phyloP scores from a whole-genome alignment of 2,329 filamentous ascomycete genomes.

The Trichoderma sp. region DNA sequence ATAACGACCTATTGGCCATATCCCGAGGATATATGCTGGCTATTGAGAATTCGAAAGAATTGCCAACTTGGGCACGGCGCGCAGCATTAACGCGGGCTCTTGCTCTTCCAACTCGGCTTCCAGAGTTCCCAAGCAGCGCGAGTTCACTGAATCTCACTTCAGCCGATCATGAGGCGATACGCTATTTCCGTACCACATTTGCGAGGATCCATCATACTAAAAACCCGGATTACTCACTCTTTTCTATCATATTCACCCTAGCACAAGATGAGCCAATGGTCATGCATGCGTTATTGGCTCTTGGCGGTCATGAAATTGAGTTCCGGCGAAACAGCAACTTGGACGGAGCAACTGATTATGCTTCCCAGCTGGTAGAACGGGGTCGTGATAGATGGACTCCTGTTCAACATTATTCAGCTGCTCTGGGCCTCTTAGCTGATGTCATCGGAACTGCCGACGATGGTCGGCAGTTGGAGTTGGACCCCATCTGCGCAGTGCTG shows the following conservation, averaged over 20 bases:
- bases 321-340: constrained; percentile 23
- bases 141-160: constrained; percentile 28
- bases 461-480: constrained; percentile 27
- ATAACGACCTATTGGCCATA: constrained; percentile 3
- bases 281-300: constrained; percentile 37
- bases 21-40: constrained; percentile 2
- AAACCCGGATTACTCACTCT: constrained; percentile 35
- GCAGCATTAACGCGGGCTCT: constrained; percentile 17
- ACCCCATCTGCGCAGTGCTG: constrained; percentile 31
- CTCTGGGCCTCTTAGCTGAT: constrained; percentile 33
- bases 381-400: constrained; percentile 20
- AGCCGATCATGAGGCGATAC: constrained; percentile 35
- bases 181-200: constrained; percentile 36
- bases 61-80: constrained; percentile 15
- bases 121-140: constrained; percentile 21
- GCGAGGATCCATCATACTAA: constrained; percentile 37
- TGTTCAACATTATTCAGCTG: constrained; percentile 32
- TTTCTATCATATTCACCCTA: constrained; percentile 35
- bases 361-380: background rate
- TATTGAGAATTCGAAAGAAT: background rate
- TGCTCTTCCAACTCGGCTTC: constrained; percentile 18
- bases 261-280: constrained; percentile 33
- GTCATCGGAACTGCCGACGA: constrained; percentile 25
- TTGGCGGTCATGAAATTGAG: constrained; percentile 33
- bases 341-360: background rate